A percentile compares a stretch with the other conserved stretches of the same genome.
Conservation (phyloP, 2,329 filamentous ascomycete species). For the Epichloe uncinata region DNA sequence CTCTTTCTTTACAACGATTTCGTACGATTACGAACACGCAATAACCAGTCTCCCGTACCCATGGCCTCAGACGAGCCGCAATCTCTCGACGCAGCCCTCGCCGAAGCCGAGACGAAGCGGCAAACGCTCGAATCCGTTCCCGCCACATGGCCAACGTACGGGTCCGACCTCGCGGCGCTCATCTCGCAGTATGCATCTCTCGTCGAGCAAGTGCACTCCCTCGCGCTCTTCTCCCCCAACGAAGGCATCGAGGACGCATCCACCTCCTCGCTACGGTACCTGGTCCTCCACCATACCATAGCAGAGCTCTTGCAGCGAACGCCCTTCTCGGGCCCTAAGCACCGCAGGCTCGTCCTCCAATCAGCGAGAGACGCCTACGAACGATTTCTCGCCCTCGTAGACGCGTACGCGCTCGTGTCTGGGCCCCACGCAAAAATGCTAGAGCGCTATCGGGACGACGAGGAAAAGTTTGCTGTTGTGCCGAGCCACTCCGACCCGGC, state of each 20-base stretch:
- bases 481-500: slow-evolving; percentile 44
- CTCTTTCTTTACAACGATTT: too few species aligned
- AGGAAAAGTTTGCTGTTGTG: slow-evolving; percentile 59
- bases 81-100: slow-evolving; percentile 36
- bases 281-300: slow-evolving; percentile 63
- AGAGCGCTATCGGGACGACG: slow-evolving; percentile 59
- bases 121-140: slow-evolving; percentile 47
- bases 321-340: slow-evolving; percentile 34
- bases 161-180: slow-evolving; percentile 51
- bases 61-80: slow-evolving; percentile 29
- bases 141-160: slow-evolving; percentile 51
- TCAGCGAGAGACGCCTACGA: slow-evolving; percentile 61
- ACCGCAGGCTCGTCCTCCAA: slow-evolving; percentile 50
- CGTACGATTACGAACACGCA: too few species aligned
- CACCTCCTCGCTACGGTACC: slow-evolving; percentile 74
- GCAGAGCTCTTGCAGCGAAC: slow-evolving; percentile 67
- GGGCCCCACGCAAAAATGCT: slow-evolving; percentile 53
- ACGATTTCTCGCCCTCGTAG: slow-evolving; percentile 60
- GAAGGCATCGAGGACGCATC: slow-evolving; percentile 78
- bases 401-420: slow-evolving; percentile 63
- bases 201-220: slow-evolving; percentile 50
- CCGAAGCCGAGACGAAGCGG: slow-evolving; percentile 38
- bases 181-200: slow-evolving; percentile 64
- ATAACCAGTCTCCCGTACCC: slow-evolving; percentile 1
- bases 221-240: slow-evolving; percentile 84